Evolutionary conservation across 768 basidiomycete species (phyloP).

Genomic region (Termitomyces sp.): DNA sequence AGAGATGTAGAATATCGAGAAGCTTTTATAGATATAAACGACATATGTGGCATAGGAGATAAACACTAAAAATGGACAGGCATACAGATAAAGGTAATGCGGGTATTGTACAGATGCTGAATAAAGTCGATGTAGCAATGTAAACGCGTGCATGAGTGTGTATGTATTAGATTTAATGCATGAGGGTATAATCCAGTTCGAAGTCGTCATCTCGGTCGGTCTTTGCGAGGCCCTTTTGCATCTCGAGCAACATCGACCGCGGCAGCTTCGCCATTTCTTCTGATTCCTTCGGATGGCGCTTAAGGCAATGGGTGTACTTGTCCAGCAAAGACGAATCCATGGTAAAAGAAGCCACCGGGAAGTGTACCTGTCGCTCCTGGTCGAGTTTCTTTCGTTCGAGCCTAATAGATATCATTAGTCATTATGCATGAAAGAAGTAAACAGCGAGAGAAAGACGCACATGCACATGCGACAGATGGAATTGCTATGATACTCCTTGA

Average conservation of each 20-base stretch:
- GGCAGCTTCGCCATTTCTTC: constrained; percentile 5
- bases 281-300: neutral
- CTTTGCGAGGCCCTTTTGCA: constrained; percentile 5
- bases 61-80: neutral
- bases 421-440: neutral
- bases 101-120: neutral
- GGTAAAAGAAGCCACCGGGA: neutral
- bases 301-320: neutral
- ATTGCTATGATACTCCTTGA: neutral
- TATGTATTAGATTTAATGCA: neutral
- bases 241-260: neutral
- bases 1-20: neutral
- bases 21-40: neutral
- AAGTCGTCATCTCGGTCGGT: constrained; percentile 10
- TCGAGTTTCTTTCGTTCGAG: constrained; percentile 3
- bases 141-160: neutral
- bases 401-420: neutral
- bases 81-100: neutral
- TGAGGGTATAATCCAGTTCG: neutral
- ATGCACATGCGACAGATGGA: constrained; percentile 11
- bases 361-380: neutral
- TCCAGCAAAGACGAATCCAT: neutral
- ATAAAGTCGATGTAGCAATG: neutral
- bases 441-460: neutral
- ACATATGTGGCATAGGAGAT: neutral